Conservation (phyloP, 768 basidiomycete genomes). For the Auricularia cornea region DNA sequence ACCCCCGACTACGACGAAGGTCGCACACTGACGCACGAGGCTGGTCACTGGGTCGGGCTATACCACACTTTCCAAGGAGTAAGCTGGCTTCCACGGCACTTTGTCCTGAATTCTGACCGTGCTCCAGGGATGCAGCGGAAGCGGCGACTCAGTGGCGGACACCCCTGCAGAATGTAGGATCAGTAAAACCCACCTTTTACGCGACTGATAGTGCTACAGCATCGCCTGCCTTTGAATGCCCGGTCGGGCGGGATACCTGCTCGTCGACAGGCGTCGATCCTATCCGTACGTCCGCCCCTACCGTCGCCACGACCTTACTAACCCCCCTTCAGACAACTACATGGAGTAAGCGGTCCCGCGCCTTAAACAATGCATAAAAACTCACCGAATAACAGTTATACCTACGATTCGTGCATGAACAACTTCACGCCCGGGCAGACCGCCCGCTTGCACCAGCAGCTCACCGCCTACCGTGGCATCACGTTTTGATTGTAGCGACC, state of each 20-base stretch:
- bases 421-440: conserved; percentile 36
- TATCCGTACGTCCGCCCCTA: conserved; percentile 7
- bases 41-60: conserved; percentile 28
- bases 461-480: conserved; percentile 38
- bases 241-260: conserved; percentile 26
- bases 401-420: conserved; percentile 42
- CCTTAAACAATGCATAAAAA: no score
- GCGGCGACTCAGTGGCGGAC: conserved; percentile 15
- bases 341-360: conserved; percentile 23
- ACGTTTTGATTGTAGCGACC: conserved; percentile 8
- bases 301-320: background rate
- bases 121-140: background rate
- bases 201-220: conserved; percentile 8
- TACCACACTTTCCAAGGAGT: conserved; percentile 34
- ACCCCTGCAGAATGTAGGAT: conserved; percentile 18
- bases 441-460: conserved; percentile 32
- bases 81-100: background rate
- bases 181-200: conserved; percentile 28
- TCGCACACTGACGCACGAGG: conserved; percentile 1
- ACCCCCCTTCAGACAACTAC: background rate
- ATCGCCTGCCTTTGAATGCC: conserved; percentile 25
- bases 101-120: background rate
- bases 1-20: background rate
- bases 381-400: conserved; percentile 4
- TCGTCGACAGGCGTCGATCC: conserved; percentile 11